Percentiles rank a stretch among this genome's conserved stretches.
Conservation (phyloP, 352 stramenopile species). For the Halophytophthora polymorphica region DNA sequence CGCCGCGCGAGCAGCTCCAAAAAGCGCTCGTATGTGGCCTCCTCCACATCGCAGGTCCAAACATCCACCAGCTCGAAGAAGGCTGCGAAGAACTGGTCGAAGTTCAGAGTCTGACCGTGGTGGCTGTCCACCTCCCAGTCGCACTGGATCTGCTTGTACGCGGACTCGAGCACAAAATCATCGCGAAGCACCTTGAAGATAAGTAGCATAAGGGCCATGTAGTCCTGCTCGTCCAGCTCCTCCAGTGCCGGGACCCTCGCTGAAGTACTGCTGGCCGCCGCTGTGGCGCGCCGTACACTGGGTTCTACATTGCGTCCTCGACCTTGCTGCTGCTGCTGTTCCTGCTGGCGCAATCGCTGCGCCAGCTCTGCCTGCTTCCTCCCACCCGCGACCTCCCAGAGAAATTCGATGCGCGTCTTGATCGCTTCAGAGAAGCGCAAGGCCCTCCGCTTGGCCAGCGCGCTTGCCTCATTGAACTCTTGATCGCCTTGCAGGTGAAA, state of each 20-base stretch:
- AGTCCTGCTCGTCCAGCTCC: slow-evolving; percentile 56
- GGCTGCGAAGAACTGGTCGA: slow-evolving; percentile 64
- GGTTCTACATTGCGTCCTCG: slow-evolving; percentile 8
- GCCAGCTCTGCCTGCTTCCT: slow-evolving; percentile 30
- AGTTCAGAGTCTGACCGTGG: slow-evolving; percentile 42
- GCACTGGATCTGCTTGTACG: slow-evolving; percentile 60
- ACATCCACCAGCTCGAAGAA: slow-evolving; percentile 80
- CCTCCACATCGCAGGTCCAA: slow-evolving; percentile 77
- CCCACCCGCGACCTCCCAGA: slow-evolving; percentile 59
- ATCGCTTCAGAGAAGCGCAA: slow-evolving; percentile 50
- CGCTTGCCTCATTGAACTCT: slow-evolving; percentile 62
- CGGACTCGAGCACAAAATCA: slow-evolving; percentile 61
- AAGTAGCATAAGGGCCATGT: slow-evolving; percentile 70
- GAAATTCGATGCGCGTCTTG: slow-evolving; percentile 45
- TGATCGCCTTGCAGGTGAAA: slow-evolving; percentile 76
- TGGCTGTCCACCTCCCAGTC: slow-evolving; percentile 82
- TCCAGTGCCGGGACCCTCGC: slow-evolving; percentile 12
- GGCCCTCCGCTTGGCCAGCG: slow-evolving; percentile 45
- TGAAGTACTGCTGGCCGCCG: slow-evolving; percentile 1
- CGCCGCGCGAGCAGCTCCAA: slow-evolving; percentile 57
- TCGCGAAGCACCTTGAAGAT: slow-evolving; percentile 76
- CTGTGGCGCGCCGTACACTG: slow-evolving; percentile 16
- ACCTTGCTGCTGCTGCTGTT: slow-evolving; percentile 9
- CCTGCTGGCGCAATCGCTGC: slow-evolving; percentile 19
- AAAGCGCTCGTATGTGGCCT: slow-evolving; percentile 65